Evolutionary conservation across 495 filamentous ascomycete species (phyloP), one percentile per base, ranked within the genome.

Genomic region (Glutinoglossum americanum): DNA sequence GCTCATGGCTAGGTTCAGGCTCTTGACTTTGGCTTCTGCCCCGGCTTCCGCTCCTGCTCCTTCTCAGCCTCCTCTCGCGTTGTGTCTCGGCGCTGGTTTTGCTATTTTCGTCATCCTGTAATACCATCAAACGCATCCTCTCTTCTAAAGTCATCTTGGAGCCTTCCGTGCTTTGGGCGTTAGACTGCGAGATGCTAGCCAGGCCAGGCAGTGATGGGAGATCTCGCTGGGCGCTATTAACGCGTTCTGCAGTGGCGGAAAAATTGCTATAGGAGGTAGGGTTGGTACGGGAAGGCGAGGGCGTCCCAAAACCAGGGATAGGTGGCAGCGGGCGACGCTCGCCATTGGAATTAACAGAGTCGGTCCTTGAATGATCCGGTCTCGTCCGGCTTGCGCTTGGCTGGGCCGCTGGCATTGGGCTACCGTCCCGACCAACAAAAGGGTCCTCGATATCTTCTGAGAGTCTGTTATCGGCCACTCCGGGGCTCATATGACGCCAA

Each of bases 401-500:
- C 2, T 62, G 33, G 6, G 72, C 69, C 55, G 76, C 74, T 11
- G 79, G 79, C 68, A 73, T 76, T 9, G 82, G 80, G 62, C 80
- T 82, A 45, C 74, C 78, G n/a, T 81, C 68, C 19, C 73, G 69
- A 47, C 74, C 77, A 15, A 73, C 76, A 63, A 87, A 94, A 0
- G 80, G 77, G 54, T 92, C 81, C 23, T 85, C 84, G 1, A 82
- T 73, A 51, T 72, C 64, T 54, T 74, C 71, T 28, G 69, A 73
- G 17, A 79, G 63, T 1, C 72, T 72, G 9, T 69, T 73, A 56
- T 83, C 73, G 3, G 73, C 74, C 10, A 64, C 61, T n/a, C 66
- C 64, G 1, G 84, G 81, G 60, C 75, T 82, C 76, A 84, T 83
- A 61, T 87, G 84, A 48, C 84, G 78, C 92, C 92, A 98, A 63